Evolutionary conservation across 1,284 basidiomycete species (phyloP).

Genomic region (Trametes versicolor): DNA sequence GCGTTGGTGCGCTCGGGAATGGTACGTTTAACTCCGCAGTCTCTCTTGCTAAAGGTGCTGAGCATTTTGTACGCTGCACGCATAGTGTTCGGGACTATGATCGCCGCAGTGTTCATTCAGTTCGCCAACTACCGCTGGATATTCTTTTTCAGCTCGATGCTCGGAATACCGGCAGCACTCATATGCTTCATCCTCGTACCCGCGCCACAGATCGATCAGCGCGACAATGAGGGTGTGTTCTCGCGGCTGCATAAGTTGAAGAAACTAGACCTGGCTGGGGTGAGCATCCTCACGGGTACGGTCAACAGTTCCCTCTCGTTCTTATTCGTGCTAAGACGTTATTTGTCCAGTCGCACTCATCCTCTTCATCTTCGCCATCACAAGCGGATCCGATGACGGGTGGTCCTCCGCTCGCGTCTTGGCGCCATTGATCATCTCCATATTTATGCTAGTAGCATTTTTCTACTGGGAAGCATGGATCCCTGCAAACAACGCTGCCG

Average conservation of each 20-base stretch:
- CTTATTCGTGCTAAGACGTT: not conserved
- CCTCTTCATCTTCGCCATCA: constrained; percentile 55
- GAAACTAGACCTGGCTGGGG: constrained; percentile 32
- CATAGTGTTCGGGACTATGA: constrained; percentile 43
- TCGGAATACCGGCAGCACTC: constrained; percentile 41
- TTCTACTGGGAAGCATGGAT: constrained; percentile 51
- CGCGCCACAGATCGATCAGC: constrained; percentile 33
- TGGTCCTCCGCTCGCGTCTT: constrained; percentile 49
- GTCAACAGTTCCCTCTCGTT: constrained; percentile 10
- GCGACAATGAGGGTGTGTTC: constrained; percentile 27
- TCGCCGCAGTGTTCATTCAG: constrained; percentile 46
- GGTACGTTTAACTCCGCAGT: constrained; percentile 36
- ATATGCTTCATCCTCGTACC: constrained; percentile 40
- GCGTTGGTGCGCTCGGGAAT: constrained; percentile 49
- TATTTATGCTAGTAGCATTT: constrained; percentile 47
- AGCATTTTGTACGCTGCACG: not conserved
- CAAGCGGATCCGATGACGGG: constrained; percentile 48
- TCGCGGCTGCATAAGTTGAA: constrained; percentile 25
- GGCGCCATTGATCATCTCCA: constrained; percentile 48
- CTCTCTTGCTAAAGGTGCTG: too few species aligned
- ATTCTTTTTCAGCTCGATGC: constrained; percentile 50
- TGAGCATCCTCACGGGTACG: constrained; percentile 34
- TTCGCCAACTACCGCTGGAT: constrained; percentile 48
- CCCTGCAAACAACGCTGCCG: constrained; percentile 45
- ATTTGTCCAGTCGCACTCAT: constrained; percentile 43